Evolutionary conservation across 345 rosid genomes (phyloP).

Genomic region (Eutrema japonicum): DNA sequence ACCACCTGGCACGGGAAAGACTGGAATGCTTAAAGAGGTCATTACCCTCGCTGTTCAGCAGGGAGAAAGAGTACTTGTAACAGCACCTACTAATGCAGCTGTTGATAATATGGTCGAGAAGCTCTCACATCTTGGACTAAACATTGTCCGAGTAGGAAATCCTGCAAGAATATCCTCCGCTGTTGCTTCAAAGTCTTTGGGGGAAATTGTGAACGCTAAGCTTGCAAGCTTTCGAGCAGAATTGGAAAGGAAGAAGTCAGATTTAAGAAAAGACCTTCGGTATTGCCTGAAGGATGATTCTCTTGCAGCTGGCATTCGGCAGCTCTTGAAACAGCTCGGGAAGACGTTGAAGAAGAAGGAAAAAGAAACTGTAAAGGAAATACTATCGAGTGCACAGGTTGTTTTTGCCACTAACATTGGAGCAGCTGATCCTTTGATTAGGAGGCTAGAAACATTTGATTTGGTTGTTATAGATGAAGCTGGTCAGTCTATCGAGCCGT

Average conservation of each 20-base stretch:
- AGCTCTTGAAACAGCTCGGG: constrained; percentile 90
- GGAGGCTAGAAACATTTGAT: constrained; percentile 80
- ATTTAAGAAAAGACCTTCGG: constrained; percentile 83
- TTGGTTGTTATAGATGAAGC: constrained; percentile 97
- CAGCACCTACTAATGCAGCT: constrained; percentile 97
- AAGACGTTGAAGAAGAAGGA: constrained; percentile 89
- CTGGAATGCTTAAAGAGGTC: constrained; percentile 85
- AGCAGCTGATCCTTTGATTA: constrained; percentile 88
- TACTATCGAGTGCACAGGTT: constrained; percentile 79
- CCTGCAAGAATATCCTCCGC: constrained; percentile 90
- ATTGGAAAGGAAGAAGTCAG: constrained; percentile 83
- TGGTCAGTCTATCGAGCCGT: constrained; percentile 94
- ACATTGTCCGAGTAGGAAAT: constrained; percentile 91
- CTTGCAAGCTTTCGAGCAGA: constrained; percentile 68
- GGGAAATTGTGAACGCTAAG: constrained; percentile 77
- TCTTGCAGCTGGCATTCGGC: constrained; percentile 94
- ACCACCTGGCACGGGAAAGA: constrained; percentile 98
- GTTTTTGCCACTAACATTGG: constrained; percentile 96
- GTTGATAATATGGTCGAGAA: constrained; percentile 97
- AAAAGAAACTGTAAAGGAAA: constrained; percentile 83
- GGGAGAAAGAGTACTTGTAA: constrained; percentile 92
- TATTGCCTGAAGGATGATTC: constrained; percentile 87
- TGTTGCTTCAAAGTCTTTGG: constrained; percentile 86
- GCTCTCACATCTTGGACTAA: constrained; percentile 65
- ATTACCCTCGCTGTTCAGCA: constrained; percentile 73